A percentile compares a stretch with the other conserved stretches of the same genome.
phyloP scores from a whole-genome alignment of 441 rosid genomes.

The Erodium chrysanthum region DNA sequence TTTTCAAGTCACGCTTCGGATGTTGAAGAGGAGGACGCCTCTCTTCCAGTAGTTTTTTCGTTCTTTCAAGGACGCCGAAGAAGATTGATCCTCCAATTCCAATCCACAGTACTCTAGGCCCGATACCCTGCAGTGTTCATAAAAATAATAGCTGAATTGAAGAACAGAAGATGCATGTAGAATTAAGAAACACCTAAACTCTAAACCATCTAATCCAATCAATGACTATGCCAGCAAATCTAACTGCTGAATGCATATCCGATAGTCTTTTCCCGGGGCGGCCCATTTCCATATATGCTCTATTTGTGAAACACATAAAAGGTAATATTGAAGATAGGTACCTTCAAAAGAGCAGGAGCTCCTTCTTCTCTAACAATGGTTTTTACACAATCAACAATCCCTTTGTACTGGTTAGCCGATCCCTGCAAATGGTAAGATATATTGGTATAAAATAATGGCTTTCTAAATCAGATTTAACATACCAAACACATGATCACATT shows the following conservation, averaged over 20 bases:
- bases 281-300: not conserved
- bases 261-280: too few species aligned
- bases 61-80: constrained; percentile 58
- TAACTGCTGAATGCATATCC: too few species aligned
- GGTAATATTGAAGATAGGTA: constrained; percentile 15
- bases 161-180: not conserved
- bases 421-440: constrained; percentile 36
- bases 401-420: constrained; percentile 66
- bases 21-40: constrained; percentile 28
- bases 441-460: constrained; percentile 2
- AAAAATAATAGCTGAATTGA: not conserved
- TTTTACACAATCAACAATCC: constrained; percentile 73
- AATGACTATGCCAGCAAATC: not conserved
- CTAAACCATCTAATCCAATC: not conserved
- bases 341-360: constrained; percentile 77
- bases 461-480: not conserved
- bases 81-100: constrained; percentile 71
- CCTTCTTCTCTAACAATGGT: constrained; percentile 79
- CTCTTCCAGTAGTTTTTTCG: constrained; percentile 46
- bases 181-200: not conserved
- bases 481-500: not conserved
- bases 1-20: not conserved
- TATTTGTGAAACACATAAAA: not conserved
- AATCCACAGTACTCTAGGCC: constrained; percentile 66
- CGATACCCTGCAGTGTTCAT: constrained; percentile 42